These are phyloP conservation scores for Fusarium equiseti DNA, from an alignment of 2,329 filamentous ascomycete genomes.

Conservation along the genomic window DNA sequence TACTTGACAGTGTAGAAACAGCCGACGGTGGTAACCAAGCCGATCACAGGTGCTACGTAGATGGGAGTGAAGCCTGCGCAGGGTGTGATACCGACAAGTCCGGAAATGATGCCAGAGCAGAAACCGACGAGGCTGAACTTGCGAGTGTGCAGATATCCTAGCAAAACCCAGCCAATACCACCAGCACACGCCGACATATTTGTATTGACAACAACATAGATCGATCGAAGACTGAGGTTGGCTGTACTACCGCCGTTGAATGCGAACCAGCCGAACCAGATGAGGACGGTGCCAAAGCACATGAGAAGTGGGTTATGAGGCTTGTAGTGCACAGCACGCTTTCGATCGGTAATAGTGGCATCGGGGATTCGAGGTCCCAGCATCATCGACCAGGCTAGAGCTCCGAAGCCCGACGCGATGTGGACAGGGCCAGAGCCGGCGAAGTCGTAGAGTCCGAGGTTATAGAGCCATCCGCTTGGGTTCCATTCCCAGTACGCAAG, in stretches of 20 bases:
- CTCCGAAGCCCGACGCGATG: constrained; percentile 72
- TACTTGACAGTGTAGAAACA: constrained; percentile 62
- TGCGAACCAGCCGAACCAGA: constrained; percentile 73
- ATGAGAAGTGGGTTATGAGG: constrained; percentile 74
- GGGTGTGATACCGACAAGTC: constrained; percentile 69
- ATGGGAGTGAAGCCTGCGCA: constrained; percentile 67
- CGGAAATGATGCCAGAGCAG: constrained; percentile 66
- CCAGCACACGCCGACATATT: constrained; percentile 68
- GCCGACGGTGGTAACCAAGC: constrained; percentile 61
- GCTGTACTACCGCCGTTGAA: constrained; percentile 65
- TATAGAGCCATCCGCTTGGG: constrained; percentile 72
- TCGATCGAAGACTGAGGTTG: constrained; percentile 64
- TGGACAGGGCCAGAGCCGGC: constrained; percentile 74
- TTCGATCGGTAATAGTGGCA: constrained; percentile 29
- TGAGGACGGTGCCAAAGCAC: constrained; percentile 72
- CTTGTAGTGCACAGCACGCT: constrained; percentile 53
- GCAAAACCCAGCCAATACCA: constrained; percentile 64
- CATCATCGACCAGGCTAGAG: constrained; percentile 72
- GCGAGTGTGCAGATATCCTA: constrained; percentile 62
- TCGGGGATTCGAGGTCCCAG: constrained; percentile 65
- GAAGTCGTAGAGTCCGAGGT: constrained; percentile 70
- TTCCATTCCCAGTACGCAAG: constrained; percentile 78
- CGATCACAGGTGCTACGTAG: constrained; percentile 64
- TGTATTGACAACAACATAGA: constrained; percentile 69
- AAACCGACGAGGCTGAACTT: constrained; percentile 46